phyloP scores from a whole-genome alignment of 1,284 basidiomycete species.

The Ustilago cynodontis region DNA sequence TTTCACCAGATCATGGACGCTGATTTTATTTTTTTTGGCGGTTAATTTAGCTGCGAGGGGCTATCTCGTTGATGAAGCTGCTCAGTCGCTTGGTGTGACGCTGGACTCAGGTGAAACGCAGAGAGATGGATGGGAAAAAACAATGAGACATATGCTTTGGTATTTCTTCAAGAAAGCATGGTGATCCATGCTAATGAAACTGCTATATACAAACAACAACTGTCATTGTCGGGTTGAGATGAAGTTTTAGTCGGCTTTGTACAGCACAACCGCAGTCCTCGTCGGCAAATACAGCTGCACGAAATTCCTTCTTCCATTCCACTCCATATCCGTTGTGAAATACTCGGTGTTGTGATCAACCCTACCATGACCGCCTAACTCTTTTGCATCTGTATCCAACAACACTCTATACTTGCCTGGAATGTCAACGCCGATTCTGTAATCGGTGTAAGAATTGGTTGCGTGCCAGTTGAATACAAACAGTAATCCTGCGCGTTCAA shows the following conservation, averaged over 20 bases:
- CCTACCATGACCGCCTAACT: conserved; percentile 90
- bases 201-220: conserved; percentile 1
- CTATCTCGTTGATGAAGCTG: too few relatives aligned
- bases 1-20: too few relatives aligned
- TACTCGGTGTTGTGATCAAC: conserved; percentile 77
- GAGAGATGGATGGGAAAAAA: too few relatives aligned
- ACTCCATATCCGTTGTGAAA: conserved; percentile 86
- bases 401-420: conserved; percentile 87
- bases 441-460: conserved; percentile 87
- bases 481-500: conserved; percentile 88
- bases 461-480: conserved; percentile 99
- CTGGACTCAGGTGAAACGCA: too few relatives aligned
- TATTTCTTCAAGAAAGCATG: too few relatives aligned
- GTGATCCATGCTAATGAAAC: too few relatives aligned
- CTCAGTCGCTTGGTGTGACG: too few relatives aligned
- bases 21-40: too few relatives aligned
- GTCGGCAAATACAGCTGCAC: conserved; percentile 78
- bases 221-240: too few relatives aligned
- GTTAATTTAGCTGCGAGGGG: too few relatives aligned
- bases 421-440: conserved; percentile 87
- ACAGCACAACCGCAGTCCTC: conserved; percentile 80
- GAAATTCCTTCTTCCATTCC: conserved; percentile 91
- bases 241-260: conserved; percentile 24
- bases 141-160: too few relatives aligned
- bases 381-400: conserved; percentile 81